Base-by-base conservation (phyloP, 306 rosid species). In the Myrica gale region DNA sequence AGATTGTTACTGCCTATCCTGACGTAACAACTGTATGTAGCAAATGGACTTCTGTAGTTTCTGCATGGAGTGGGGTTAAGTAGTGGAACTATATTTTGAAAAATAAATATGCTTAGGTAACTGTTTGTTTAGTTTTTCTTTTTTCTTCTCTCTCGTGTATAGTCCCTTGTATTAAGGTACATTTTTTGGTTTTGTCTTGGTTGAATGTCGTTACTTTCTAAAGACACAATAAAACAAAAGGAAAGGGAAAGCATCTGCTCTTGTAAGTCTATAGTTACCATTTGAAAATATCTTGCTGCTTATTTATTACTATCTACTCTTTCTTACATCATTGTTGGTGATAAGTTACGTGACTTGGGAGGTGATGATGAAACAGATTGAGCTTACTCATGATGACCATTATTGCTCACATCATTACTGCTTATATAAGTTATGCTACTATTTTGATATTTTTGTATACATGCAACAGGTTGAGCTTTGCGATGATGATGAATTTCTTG, bases 401-500 rank as follows among this genome's bases (percentile, higher is more conserved):
- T 32, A 32, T 2, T 32, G 37, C 37, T 32, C 37, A 32, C 37
- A 32, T 32, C 37, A 32, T 32, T 32, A 32, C 37, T 32, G 37
- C 37, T 2, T 32, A 2, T 32, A 32, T 32, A 32, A 32, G 37
- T 32, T 32, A 32, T 32, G 37, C 37, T 32, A 32, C 32, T 79
- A 46, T 46, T 58, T 80, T 62, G 69, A 39, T 75, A 41, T 71
- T 58, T 8, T 39, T n/a, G 52, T 1, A 65, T 87, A 20, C 79
- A 67, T 78, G 55, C 9, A 69, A 71, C 72, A 95, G 99, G 87
- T 86, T 74, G 97, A 90, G 86, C 90, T 95, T 82, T 88, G 97
- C 13, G 80, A 87, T 65, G 99, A 92, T 69, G 99, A 95, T 46
- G 97, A 95, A 73, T 95, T 95, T 84, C 93, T 95, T 65, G 92